Base-by-base conservation (phyloP, 169 alveolate genomes). In the Plasmodium cynomolgi region DNA sequence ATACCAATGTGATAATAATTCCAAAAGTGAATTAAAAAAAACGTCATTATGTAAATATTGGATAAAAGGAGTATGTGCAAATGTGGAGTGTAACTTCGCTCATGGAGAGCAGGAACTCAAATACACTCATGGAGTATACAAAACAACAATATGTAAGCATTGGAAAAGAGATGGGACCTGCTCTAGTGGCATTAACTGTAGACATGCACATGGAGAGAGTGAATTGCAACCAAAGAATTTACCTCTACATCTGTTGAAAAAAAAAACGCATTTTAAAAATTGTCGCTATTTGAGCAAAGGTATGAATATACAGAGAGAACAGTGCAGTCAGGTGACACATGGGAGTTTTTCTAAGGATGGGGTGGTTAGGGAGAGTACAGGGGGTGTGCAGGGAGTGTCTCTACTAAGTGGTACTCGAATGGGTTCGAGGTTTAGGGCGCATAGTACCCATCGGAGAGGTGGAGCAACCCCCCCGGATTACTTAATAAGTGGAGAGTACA, bases 121-220 rank as follows among this genome's bases (percentile, higher is more conserved):
- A 39, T 93, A 94, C 15, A 96, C 97, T 1, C 71, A 92, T 37
- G 97, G 97, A 4, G 96, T 96, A 26, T 96, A 96, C 93, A 96
- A 95, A 68, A 96, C 97, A 26, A 96, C 97, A 7, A 93, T 94
- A 50, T 96, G 97, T 50, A 96, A 96, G 37, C 96, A 96, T 50
- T 96, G 97, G 97, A 96, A 94, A 47, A 83, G 39, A 29, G 84
- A 93, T 23, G 97, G 97, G 13, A 37, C 73, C n/a, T 96, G 97
- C 56, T 88, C 96, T 17, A 92, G 93, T 29, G 97, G 97, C 4
- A 83, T 74, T 7, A 82, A 94, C 79, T 96, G 97, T 77, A 91
- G 97, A 17, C 97, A 96, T 83, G 97, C 97, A 23, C 97, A 96
- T 93, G 97, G 97, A 9, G 97, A 96, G 81, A 96, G 83, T 47